phyloP scores from a whole-genome alignment of 257 asterid species.

The Penstemon davidsonii region DNA sequence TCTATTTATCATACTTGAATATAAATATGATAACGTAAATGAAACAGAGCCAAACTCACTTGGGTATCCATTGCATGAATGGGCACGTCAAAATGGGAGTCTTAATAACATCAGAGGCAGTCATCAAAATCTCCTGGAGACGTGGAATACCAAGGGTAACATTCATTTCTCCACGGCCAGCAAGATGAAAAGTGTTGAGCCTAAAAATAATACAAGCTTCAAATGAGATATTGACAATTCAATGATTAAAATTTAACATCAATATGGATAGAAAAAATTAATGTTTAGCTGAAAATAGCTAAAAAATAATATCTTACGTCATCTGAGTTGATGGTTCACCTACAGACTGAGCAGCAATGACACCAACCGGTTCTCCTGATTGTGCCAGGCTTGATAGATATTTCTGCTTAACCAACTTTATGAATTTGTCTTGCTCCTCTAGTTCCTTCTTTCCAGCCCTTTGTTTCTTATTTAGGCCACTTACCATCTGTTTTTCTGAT shows the following conservation, averaged over 20 bases:
- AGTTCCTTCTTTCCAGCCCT: constrained; percentile 37
- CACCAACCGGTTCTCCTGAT: constrained; percentile 96
- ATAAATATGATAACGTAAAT: background rate
- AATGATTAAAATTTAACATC: background rate
- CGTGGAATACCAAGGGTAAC: constrained; percentile 99
- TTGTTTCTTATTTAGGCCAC: constrained; percentile 23
- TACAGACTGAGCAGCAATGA: constrained; percentile 93
- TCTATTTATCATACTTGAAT: background rate
- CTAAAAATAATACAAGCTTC: constrained; percentile 46
- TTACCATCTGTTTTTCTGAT: constrained; percentile 25
- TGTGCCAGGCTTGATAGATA: constrained; percentile 85
- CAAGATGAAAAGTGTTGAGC: constrained; percentile 92
- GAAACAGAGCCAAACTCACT: constrained; percentile 47
- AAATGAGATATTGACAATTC: constrained; percentile 14
- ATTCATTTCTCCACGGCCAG: constrained; percentile 99
- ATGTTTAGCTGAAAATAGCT: background rate
- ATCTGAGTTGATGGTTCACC: constrained; percentile 99
- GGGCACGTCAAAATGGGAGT: constrained; percentile 96
- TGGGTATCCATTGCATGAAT: constrained; percentile 56
- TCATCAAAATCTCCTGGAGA: constrained; percentile 93
- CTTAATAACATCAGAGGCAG: constrained; percentile 72
- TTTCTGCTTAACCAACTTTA: constrained; percentile 73
- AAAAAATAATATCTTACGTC: constrained; percentile 66
- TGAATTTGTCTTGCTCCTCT: constrained; percentile 44
- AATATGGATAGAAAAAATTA: background rate